Evolutionary conservation across 257 asterid species (phyloP), one percentile per base, ranked within the genome.

Genomic region (Plantago major): DNA sequence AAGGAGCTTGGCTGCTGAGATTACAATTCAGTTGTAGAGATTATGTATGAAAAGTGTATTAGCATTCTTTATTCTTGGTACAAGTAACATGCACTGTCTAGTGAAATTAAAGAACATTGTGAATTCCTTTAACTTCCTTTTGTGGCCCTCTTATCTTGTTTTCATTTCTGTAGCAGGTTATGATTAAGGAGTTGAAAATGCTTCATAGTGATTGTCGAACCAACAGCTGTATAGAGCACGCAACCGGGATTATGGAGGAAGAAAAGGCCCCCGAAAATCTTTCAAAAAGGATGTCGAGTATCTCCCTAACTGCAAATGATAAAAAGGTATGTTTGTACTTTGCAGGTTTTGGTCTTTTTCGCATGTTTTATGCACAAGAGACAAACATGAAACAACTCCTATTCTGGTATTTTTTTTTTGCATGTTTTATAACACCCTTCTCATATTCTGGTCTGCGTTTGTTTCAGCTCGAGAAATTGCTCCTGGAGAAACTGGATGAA

Each of bases 251-350:
- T 67, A 84, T 86, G 84, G 98, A 91, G 78, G 95, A 82, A 74
- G 92, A 84, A 81, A 80, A 82, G 72, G 95, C 84, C 76, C 93
- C 97, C 0, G 95, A 91, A 65, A 78, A 78, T 78, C 89, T 91
- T 50, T 84, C 97, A 4, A 79, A 81, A 49, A 84, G 79, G 81
- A 82, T 92, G 40, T 80, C 92, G 0, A 75, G 67, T 46, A 81
- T 92, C 55, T 82, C 98, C 61, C 68, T 92, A 55, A 71, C 76
- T 62, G 91, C 86, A 76, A 76, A 81, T 51, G 80, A 82, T 58
- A 82, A 82, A 80, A 84, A 85, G 95, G 96, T 87, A 75, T 33
- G 26, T 22, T 22, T 22, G 26, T 22, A 22, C 26, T 33, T 33
- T 33, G 40, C 40, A 33, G 40, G 40, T 5, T 33, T 33, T 33